A percentile compares a stretch with the other conserved stretches of the same genome.
Evolutionary conservation across 2,329 filamentous ascomycete genomes (phyloP).

Genomic region (Aspergillus novoparasiticus): DNA sequence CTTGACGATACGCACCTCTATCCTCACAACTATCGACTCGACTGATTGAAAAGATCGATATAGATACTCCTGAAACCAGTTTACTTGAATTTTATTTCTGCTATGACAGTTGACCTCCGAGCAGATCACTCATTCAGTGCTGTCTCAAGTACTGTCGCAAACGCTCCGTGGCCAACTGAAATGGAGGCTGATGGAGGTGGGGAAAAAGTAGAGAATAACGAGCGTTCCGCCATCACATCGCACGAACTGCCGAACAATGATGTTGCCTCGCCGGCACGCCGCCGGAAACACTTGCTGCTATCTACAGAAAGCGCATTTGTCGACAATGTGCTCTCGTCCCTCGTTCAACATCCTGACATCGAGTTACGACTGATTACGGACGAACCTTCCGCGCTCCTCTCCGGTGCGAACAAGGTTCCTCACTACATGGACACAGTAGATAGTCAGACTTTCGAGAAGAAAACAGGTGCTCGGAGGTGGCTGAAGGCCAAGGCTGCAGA

Average conservation of each 20-base stretch:
- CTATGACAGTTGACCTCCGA: slow-evolving; percentile 18
- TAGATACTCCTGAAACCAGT: not conserved
- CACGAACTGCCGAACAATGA: slow-evolving; percentile 9
- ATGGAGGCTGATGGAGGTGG: slow-evolving; percentile 32
- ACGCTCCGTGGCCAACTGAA: slow-evolving; percentile 19
- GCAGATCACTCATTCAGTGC: slow-evolving; percentile 6
- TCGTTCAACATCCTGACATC: slow-evolving; percentile 41
- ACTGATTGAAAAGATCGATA: not conserved
- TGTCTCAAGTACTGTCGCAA: slow-evolving; percentile 12
- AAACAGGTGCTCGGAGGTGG: slow-evolving; percentile 42
- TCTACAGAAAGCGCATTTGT: slow-evolving; percentile 44
- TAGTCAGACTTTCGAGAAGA: slow-evolving; percentile 41
- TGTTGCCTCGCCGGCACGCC: slow-evolving; percentile 4
- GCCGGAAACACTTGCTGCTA: slow-evolving; percentile 24
- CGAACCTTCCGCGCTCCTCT: slow-evolving; percentile 38
- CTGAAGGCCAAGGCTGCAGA: slow-evolving; percentile 54
- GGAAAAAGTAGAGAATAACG: slow-evolving; percentile 20
- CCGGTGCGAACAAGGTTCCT: slow-evolving; percentile 40
- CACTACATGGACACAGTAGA: slow-evolving; percentile 46
- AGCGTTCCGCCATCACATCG: not conserved
- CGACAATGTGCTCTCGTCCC: slow-evolving; percentile 40
- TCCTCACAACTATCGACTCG: not conserved
- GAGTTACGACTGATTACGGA: slow-evolving; percentile 47
- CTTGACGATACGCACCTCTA: not conserved
- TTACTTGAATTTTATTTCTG: not conserved